Conservation (phyloP, 2,329 filamentous ascomycete genomes). For the Capronia epimyces region DNA sequence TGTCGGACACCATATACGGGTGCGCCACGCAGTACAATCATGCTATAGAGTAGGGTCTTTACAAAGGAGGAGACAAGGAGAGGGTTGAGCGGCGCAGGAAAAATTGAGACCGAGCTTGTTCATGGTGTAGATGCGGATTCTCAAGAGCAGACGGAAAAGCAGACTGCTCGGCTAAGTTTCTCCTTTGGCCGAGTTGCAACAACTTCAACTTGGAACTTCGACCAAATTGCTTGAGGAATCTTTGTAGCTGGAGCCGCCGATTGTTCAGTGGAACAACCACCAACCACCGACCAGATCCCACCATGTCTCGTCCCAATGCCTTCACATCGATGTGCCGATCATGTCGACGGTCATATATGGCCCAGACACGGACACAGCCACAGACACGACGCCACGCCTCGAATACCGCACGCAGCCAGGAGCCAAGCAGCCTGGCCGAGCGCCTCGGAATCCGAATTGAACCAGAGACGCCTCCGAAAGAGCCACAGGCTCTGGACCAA, state of each 20-base stretch:
- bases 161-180: constrained; percentile 14
- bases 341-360: constrained; percentile 15
- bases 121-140: neutral
- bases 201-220: too few relatives aligned
- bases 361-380: neutral
- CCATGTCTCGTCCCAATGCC: constrained; percentile 17
- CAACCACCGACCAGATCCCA: neutral
- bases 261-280: neutral
- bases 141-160: constrained; percentile 11
- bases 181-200: too few relatives aligned
- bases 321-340: constrained; percentile 24
- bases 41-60: constrained; percentile 17
- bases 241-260: neutral
- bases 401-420: neutral
- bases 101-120: constrained; percentile 11
- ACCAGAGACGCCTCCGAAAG: constrained; percentile 5
- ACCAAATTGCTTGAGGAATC: neutral
- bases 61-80: neutral
- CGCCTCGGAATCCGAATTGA: constrained; percentile 10
- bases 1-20: constrained; percentile 23
- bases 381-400: constrained; percentile 13
- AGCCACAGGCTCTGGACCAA: constrained; percentile 2
- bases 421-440: constrained; percentile 8
- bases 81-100: neutral
- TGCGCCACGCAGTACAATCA: constrained; percentile 25